Conservation (phyloP, 2,329 filamentous ascomycete genomes). For the Aspergillus floridensis region DNA sequence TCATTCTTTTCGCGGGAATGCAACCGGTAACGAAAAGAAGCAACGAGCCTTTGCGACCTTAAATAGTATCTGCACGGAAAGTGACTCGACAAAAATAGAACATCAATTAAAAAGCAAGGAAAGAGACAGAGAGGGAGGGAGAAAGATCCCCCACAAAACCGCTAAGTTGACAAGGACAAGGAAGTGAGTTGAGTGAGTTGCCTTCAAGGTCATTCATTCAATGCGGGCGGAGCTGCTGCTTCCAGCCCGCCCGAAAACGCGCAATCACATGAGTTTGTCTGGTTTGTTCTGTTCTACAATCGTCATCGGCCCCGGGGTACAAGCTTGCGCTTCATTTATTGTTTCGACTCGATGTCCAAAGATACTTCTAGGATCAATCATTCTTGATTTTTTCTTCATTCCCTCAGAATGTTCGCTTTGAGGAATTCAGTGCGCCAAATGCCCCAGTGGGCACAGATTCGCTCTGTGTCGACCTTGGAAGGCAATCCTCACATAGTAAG, state of each 20-base stretch:
- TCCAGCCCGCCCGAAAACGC: conserved; percentile 14
- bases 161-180: neutral
- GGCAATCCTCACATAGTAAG: conserved; percentile 42
- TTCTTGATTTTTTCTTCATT: neutral
- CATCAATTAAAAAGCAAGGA: neutral
- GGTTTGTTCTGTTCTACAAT: conserved; percentile 26
- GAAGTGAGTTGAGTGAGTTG: neutral
- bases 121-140: neutral
- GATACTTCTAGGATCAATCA: neutral
- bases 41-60: neutral
- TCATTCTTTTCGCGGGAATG: neutral
- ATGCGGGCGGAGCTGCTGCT: neutral
- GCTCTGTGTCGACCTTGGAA: conserved; percentile 39
- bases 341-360: neutral
- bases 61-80: neutral
- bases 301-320: conserved; percentile 10
- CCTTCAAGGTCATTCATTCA: neutral
- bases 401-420: conserved; percentile 26
- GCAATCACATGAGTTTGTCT: conserved; percentile 32
- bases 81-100: too few relatives aligned
- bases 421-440: conserved; percentile 22
- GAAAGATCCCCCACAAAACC: neutral
- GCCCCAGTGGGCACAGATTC: conserved; percentile 25
- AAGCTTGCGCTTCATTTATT: neutral
- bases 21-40: neutral